A percentile compares a stretch with the other conserved stretches of the same genome.
Evolutionary conservation across 1,139 yeast genomes (phyloP).

Genomic region (Eremothecium sinecaudum): DNA sequence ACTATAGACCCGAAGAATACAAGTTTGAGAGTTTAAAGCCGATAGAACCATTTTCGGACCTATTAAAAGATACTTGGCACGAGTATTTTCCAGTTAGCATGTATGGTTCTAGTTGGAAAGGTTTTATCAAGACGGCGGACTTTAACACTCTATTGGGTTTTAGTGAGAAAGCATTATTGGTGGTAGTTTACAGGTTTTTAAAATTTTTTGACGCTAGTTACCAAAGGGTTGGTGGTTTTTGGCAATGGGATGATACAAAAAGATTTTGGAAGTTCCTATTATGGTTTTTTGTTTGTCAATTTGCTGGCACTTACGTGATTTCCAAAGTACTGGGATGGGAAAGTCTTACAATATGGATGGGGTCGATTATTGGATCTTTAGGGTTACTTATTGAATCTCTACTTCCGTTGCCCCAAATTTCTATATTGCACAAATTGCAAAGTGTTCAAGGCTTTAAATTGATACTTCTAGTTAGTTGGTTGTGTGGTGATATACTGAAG

Average conservation of each 20-base stretch:
- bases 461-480: conserved; percentile 70
- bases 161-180: conserved; percentile 20
- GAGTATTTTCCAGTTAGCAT: conserved; percentile 25
- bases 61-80: conserved; percentile 27
- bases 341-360: conserved; percentile 25
- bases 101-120: conserved; percentile 23
- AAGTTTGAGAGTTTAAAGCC: conserved; percentile 28
- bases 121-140: conserved; percentile 14
- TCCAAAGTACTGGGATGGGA: conserved; percentile 30
- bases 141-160: conserved; percentile 19
- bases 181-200: conserved; percentile 33
- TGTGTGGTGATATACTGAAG: conserved; percentile 79
- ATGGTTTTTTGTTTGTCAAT: conserved; percentile 35
- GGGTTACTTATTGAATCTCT: conserved; percentile 77
- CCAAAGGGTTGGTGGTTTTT: conserved; percentile 55
- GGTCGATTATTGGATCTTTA: conserved; percentile 48
- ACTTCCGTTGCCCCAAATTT: conserved; percentile 79
- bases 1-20: conserved; percentile 41
- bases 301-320: conserved; percentile 24
- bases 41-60: conserved; percentile 22
- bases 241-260: conserved; percentile 72
- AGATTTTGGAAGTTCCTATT: conserved; percentile 60
- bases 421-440: conserved; percentile 57
- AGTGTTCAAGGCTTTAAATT: conserved; percentile 72
- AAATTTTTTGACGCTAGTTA: conserved; percentile 63